Evolutionary conservation across 345 rosid genomes (phyloP), one percentile per base, ranked within the genome.

Genomic region (Populus nigra): DNA sequence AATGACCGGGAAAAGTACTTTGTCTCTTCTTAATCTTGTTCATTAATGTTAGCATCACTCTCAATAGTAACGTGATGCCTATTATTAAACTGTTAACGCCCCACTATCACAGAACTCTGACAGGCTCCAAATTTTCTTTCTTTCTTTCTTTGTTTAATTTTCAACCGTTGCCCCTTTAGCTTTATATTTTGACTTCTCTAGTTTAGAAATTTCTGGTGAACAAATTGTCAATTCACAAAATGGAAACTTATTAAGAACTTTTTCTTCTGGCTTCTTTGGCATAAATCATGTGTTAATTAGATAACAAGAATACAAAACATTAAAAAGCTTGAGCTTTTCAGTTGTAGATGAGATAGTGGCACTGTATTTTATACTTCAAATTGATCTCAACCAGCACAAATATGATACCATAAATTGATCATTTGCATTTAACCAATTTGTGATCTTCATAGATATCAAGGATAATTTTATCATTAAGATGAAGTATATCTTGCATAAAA

Each of bases 401-500:
- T 41, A 13, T 62, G 66, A 62, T 49, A 49, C 71, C 9, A 22
- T 47, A 50, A 66, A 27, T 49, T 38, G 35, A 49, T 10, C 5
- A 29, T 27, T 17, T 66, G 49, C 36, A 20, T 49, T 31, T 9
- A 16, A 11, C 50, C 45, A 65, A 45, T 66, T 75, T 65, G 29
- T 36, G 22, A 45, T 23, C 25, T 45, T 20, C 25, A 23, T 72
- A 5, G 16, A 67, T 5, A 3, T 67, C 66, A 73, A 71, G 77
- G 63, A 33, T 22, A 41, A 35, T 77, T 73, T 50, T 9, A 62
- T 62, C 29, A 22, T 65, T 71, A 55, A 39, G 23, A 36, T 72
- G 33, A 53, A 75, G 53, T 55, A 45, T 76, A 38, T 77, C 57
- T 41, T 43, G 55, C 57, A 50, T 50, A 50, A 50, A 50, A 50